Base-by-base conservation (phyloP, 2,329 filamentous ascomycete genomes). In the Colletotrichum sp. region DNA sequence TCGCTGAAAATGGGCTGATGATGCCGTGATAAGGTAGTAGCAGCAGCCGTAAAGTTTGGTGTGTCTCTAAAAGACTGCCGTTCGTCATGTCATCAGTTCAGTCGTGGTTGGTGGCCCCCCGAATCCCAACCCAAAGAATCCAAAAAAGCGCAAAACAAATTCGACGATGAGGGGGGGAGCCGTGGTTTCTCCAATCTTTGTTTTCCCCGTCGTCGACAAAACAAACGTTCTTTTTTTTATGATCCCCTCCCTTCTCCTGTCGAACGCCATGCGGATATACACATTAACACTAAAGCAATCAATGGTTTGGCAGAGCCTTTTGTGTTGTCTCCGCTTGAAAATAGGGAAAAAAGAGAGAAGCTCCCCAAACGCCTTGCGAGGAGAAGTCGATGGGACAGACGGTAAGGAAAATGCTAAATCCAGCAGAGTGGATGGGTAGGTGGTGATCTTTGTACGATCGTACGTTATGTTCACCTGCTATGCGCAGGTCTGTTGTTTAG, bases 401-500 rank as follows among this genome's bases (percentile, higher is more conserved):
- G 74, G 63, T 67, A 72, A 71, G 59, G 67, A 74, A 76, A 77
- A 64, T 36, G 9, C 16, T 55, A 26, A 48, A 36, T 69, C 74
- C 74, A 52, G 28, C 65, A 32, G 59, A 39, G 26, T 70, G 55
- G 61, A 66, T 65, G 21, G 28, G n/a, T 63, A 28, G 34, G 28
- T 63, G 18, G 60, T 24, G 57, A 28, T 63, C 30, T 63, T 61
- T 61, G 59, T 61, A 34, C 59, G 59, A 26, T 77, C 69, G 71
- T 75, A 75, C 71, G 76, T 61, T 72, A 74, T 66, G 76, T 78
- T 64, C 74, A 74, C 71, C 73, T 67, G 67, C 68, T 18, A 32
- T 30, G n/a, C 7, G 67, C 55, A 63, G 67, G 24, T 21, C 34
- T 52, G 43, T 43, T 32, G 39, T 78, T 85, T 84, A 89, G 79